Base-by-base conservation (phyloP, 2,329 filamentous ascomycete genomes). In the Aureobasidium sp. region DNA sequence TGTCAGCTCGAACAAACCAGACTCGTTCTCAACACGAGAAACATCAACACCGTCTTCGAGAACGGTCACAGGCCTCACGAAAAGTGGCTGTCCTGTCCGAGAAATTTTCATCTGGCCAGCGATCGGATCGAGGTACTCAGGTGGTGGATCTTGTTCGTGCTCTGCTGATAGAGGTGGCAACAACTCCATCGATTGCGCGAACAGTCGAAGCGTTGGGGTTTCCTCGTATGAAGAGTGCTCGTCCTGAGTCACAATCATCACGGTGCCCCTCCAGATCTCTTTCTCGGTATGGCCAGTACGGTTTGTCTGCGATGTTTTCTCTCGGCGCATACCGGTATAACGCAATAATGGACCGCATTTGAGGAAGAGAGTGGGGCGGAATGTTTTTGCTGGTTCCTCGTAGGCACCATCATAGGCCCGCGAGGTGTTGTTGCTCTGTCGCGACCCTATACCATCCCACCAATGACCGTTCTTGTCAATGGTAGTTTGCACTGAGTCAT, bases 191-290 rank as follows among this genome's bases (percentile, higher is more conserved):
- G 90, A 88, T 69, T 96, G 92, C 7, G 87, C 85, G 71, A 97
- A 99, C 4, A 99, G 74, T 45, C 92, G 83, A 64, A 99, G 76
- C 0, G 82, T 89, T 4, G 94, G 94, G 0, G 77, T 73, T n/a
- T 82, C 82, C 50, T 90, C 85, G 69, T 96, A 96, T 0, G 87
- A 88, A 2, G 93, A 97, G 42, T 87, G 83, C 1, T 84, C 81
- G 69, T 99, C 93, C 57, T 85, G 81, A 0, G 94, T 97, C 23
- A 99, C 91, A 67, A 99, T 96, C 90, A 99, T 91, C 61, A 97
- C 81, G 62, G 85, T 95, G 5, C 94, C 94, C 71, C 92, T 84
- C 94, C 94, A 99, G 21, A 93, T 85, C 67, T 96, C 90, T 55
- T 84, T 82, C 45, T 90, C 85, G 11, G 68, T 65, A 53, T 70